Base-by-base conservation (phyloP, 192 early-diverging fungal genomes). In the Geranomyces michiganensis region DNA sequence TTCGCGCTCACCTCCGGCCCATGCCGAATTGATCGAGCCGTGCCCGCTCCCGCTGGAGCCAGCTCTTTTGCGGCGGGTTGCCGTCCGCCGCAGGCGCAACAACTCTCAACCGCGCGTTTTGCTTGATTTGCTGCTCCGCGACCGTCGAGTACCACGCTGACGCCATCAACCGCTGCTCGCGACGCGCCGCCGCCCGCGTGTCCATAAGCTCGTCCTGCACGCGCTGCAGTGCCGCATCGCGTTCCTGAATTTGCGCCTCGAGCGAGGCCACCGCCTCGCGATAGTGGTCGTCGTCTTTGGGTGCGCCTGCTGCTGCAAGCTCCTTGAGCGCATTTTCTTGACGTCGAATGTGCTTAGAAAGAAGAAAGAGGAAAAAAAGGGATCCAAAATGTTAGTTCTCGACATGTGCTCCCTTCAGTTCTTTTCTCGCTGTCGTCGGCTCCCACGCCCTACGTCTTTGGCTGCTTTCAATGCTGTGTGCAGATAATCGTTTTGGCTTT, bases 81-180 rank as follows among this genome's bases (percentile, higher is more conserved):
- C 31, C 22, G 19, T 14, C 58, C 22, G 22, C 31, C 58, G 22
- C 58, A 6, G 17, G 15, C 31, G 22, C 45, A 31, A 14, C 41
- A 36, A 65, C 29, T n/a, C 5, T 43, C 91, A 31, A 48, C n/a
- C 36, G 68, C 33, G 75, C 44, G 67, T 74, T 71, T 63, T 56
- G 72, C 72, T 56, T 76, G 68, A 81, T 44, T 77, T 84, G 81
- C 74, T 78, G 77, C 75, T 81, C 82, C 66, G 68, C 79, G 56
- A 75, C 76, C 19, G 88, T 62, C 66, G 90, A 84, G 68, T 89
- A 85, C 89, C 89, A 97, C 9, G 95, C 93, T 15, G 91, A 92
- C 41, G 89, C 82, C 70, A 97, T 92, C 49, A 94, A 78, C 17
- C 17, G 17, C 67, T 93, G 90, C 73, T 97, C 95, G 32, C 91